A percentile compares a stretch with the other conserved stretches of the same genome.
Conservation (phyloP, 352 stramenopile species). For the Globisporangium apiculatum region DNA sequence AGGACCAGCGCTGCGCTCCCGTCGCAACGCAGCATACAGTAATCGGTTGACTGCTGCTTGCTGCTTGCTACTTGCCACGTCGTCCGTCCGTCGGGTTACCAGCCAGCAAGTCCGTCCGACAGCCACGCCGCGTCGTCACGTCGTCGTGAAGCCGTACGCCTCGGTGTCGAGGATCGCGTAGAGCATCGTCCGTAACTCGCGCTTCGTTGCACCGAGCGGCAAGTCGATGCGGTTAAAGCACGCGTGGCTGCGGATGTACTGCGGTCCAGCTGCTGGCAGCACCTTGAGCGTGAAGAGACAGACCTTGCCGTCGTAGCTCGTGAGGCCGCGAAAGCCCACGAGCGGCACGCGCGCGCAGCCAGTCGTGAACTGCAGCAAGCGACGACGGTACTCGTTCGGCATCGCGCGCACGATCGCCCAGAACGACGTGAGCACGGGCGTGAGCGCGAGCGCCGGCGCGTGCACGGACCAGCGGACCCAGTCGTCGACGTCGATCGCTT, state of each 20-base stretch:
- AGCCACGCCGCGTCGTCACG: conserved; percentile 12
- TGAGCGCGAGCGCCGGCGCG: conserved; percentile 27
- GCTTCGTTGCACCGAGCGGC: conserved; percentile 89
- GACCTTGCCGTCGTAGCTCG: conserved; percentile 73
- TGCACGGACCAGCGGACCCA: conserved; percentile 84
- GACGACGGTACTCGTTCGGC: conserved; percentile 65
- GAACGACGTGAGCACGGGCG: conserved; percentile 32
- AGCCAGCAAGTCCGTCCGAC: too few species aligned
- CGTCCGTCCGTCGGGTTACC: too few species aligned
- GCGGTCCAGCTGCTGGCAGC: conserved; percentile 29
- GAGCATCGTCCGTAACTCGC: conserved; percentile 64
- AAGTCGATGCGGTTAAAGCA: conserved; percentile 92
- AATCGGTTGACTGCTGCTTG: background rate
- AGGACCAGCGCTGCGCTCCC: background rate
- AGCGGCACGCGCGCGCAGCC: conserved; percentile 73
- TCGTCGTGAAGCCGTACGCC: conserved; percentile 64
- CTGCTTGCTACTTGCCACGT: too few species aligned
- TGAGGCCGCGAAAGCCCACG: conserved; percentile 61
- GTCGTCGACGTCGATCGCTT: conserved; percentile 92
- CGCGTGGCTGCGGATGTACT: conserved; percentile 69
- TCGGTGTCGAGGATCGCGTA: conserved; percentile 58
- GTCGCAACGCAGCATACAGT: too few species aligned
- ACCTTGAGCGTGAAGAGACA: conserved; percentile 73
- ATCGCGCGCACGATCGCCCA: conserved; percentile 87
- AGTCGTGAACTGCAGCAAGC: conserved; percentile 77